phyloP scores from a whole-genome alignment of 176 grass and related monocot genomes.

The Oryza officinalis region DNA sequence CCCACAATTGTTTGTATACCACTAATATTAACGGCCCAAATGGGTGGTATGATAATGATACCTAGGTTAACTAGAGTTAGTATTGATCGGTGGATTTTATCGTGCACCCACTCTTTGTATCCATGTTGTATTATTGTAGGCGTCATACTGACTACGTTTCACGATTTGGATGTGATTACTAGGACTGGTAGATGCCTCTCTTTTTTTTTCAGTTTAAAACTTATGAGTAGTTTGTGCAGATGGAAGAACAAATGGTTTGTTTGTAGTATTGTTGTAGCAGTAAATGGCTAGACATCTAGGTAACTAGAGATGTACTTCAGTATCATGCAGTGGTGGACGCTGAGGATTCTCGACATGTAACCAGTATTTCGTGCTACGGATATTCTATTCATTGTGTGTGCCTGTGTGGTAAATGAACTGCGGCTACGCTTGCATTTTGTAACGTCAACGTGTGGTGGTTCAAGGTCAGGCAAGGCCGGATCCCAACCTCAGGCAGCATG shows the following conservation, averaged over 20 bases:
- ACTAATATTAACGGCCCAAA: conserved; percentile 53
- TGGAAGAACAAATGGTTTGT: background rate
- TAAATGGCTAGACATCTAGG: background rate
- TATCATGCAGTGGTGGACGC: background rate
- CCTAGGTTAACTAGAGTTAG: conserved; percentile 47
- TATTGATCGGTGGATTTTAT: conserved; percentile 27
- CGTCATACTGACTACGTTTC: background rate
- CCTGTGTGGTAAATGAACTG: background rate
- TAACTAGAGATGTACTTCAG: background rate
- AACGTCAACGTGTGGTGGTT: background rate
- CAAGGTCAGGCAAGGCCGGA: no score
- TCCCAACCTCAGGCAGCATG: no score
- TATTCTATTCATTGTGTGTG: background rate
- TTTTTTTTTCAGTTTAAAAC: background rate
- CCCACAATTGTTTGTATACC: conserved; percentile 38
- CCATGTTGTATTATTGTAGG: conserved; percentile 46
- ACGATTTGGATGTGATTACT: conserved; percentile 32
- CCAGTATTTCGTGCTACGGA: background rate
- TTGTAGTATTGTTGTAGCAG: conserved; percentile 21
- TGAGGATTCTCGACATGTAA: conserved; percentile 3
- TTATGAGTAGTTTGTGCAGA: conserved; percentile 31
- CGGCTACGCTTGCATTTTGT: background rate
- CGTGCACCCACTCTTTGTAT: conserved; percentile 16
- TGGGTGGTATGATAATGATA: conserved; percentile 38
- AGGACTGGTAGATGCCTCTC: conserved; percentile 17